Percentiles rank a stretch among this genome's conserved stretches.
phyloP scores from a whole-genome alignment of 345 rosid genomes.

The Ricinus communis region DNA sequence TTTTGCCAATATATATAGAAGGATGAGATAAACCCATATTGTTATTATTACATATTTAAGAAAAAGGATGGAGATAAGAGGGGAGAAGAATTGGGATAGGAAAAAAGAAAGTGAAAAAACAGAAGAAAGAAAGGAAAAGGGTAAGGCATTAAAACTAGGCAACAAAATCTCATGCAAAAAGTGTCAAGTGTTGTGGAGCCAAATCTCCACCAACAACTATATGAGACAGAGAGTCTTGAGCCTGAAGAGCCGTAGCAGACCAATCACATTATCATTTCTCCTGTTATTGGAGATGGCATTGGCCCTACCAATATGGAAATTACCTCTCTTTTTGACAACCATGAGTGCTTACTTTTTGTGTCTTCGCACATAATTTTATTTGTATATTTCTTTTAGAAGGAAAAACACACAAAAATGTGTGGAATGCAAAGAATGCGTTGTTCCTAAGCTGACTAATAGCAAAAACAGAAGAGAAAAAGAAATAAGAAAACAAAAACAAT shows the following conservation, averaged over 20 bases:
- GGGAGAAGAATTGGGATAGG: constrained; percentile 12
- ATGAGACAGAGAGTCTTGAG: background rate
- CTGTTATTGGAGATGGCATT: constrained; percentile 18
- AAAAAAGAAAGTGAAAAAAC: constrained; percentile 13
- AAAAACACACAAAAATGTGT: constrained; percentile 22
- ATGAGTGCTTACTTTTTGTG: constrained; percentile 48
- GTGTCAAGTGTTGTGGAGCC: constrained; percentile 29
- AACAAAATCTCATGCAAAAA: constrained; percentile 29
- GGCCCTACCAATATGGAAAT: constrained; percentile 34
- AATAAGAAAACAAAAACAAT: constrained; percentile 25
- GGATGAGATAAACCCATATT: too few species aligned
- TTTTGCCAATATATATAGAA: background rate
- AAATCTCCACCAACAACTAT: constrained; percentile 26
- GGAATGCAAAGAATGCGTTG: constrained; percentile 71
- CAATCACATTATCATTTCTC: constrained; percentile 19
- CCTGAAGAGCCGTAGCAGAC: background rate
- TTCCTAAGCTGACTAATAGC: constrained; percentile 62
- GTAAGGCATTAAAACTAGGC: constrained; percentile 7
- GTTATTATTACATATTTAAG: too few species aligned
- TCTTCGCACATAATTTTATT: constrained; percentile 17
- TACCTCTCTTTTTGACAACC: constrained; percentile 31
- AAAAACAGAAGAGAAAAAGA: constrained; percentile 13
- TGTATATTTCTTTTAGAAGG: too few species aligned
- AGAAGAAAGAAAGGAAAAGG: background rate
- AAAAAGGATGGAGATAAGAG: background rate